Evolutionary conservation across 805 yeast species (phyloP).

Genomic region (Ogataea pilisensis): DNA sequence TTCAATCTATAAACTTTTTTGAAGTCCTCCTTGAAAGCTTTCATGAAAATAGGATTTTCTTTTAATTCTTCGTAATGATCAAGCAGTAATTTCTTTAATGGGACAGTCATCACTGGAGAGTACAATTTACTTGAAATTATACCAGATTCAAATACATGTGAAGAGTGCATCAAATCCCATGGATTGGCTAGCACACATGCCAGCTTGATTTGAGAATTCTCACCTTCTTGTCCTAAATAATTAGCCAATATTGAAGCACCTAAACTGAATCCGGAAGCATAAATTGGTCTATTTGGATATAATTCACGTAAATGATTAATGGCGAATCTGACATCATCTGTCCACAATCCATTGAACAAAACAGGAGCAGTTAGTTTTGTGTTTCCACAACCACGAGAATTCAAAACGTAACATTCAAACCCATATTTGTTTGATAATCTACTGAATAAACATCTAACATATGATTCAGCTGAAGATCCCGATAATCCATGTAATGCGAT

Average conservation of each 20-base stretch:
- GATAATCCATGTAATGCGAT: slow-evolving; percentile 72
- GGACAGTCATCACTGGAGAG: slow-evolving; percentile 47
- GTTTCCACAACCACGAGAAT: slow-evolving; percentile 74
- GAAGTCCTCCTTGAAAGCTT: slow-evolving; percentile 18
- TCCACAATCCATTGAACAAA: slow-evolving; percentile 67
- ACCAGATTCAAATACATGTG: slow-evolving; percentile 38
- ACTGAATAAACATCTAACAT: slow-evolving; percentile 57
- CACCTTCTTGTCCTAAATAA: slow-evolving; percentile 64
- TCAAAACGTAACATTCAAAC: slow-evolving; percentile 67
- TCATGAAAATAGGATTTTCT: slow-evolving; percentile 25
- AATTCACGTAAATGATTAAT: slow-evolving; percentile 44
- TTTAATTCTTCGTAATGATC: slow-evolving; percentile 38
- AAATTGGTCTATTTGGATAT: slow-evolving; percentile 62
- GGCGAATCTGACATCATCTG: slow-evolving; percentile 60
- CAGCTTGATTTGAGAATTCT: slow-evolving; percentile 41
- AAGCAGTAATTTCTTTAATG: slow-evolving; percentile 39
- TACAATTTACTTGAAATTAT: slow-evolving; percentile 44
- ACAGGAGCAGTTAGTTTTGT: slow-evolving; percentile 64
- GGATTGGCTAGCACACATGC: slow-evolving; percentile 65
- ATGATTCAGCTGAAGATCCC: slow-evolving; percentile 82
- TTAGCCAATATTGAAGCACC: slow-evolving; percentile 73
- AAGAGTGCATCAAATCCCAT: slow-evolving; percentile 63
- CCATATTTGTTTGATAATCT: slow-evolving; percentile 30
- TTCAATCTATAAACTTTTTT: slow-evolving; percentile 30
- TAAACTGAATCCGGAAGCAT: slow-evolving; percentile 73